Conservation (phyloP, 345 rosid species). For the Rhodamnia argentea region DNA sequence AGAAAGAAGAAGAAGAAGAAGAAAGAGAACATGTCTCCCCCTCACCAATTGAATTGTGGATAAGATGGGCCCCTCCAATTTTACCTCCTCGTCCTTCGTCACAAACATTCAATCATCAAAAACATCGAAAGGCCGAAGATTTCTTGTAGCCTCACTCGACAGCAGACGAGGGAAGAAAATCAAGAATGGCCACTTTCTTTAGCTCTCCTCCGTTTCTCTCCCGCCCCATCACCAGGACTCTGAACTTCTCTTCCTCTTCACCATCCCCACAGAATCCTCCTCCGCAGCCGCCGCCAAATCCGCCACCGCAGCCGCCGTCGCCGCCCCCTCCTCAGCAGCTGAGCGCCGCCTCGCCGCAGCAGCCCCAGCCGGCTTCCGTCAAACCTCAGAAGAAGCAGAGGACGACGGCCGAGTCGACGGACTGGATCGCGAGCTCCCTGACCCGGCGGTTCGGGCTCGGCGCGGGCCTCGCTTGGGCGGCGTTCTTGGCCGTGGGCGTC, state of each 20-base stretch:
- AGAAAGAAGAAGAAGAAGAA: no score
- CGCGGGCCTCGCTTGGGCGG: conserved; percentile 90
- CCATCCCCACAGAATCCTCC: conserved; percentile 15
- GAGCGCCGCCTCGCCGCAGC: conserved; percentile 11
- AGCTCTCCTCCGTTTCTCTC: conserved; percentile 28
- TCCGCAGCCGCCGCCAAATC: conserved; percentile 12
- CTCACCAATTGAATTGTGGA: neutral
- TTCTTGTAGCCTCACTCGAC: neutral
- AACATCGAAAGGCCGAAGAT: neutral
- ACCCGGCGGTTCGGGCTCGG: conserved; percentile 87
- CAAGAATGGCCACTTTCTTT: conserved; percentile 31
- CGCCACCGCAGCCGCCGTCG: conserved; percentile 22
- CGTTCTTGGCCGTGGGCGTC: conserved; percentile 68
- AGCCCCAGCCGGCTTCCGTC: conserved; percentile 11
- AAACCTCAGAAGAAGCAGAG: conserved; percentile 29
- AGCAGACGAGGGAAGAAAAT: neutral
- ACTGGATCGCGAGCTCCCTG: conserved; percentile 81
- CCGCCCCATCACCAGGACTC: conserved; percentile 22
- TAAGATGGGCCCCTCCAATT: neutral
- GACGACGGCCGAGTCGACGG: conserved; percentile 46
- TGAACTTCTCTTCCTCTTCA: conserved; percentile 10
- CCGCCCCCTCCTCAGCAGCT: neutral
- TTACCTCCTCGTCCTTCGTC: neutral
- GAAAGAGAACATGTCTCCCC: no score
- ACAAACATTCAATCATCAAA: neutral